Percentiles rank a stretch among this genome's conserved stretches.
These are phyloP conservation scores for Sporothrix variecibatus DNA, from an alignment of 2,329 filamentous ascomycete genomes.

Conservation along the genomic window DNA sequence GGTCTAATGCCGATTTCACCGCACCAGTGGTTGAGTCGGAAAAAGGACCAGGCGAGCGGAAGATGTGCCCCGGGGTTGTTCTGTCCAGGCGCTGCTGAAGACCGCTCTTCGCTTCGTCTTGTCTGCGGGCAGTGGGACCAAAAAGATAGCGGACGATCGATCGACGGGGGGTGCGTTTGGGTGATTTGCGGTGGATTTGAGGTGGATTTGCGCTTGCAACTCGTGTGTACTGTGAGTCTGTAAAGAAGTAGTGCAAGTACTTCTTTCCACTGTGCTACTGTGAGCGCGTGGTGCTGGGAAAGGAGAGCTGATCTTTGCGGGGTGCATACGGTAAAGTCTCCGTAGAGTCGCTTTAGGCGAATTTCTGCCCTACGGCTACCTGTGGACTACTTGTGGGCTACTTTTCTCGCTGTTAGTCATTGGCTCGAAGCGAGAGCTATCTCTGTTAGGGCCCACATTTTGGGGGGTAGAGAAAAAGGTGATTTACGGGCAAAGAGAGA, in stretches of 20 bases:
- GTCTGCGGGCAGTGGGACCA: not conserved
- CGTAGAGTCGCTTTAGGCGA: not conserved
- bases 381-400: not conserved
- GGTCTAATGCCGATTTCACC: not conserved
- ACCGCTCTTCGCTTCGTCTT: not conserved
- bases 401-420: not conserved
- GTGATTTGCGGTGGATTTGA: too few relatives aligned
- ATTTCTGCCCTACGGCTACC: not conserved
- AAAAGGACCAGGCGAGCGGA: not conserved
- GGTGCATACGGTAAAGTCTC: not conserved
- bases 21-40: not conserved
- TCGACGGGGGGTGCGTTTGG: not conserved
- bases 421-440: not conserved
- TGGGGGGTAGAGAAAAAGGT: not conserved
- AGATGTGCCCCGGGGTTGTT: not conserved
- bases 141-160: not conserved
- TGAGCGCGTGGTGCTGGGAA: not conserved
- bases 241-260: not conserved
- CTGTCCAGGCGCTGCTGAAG: not conserved
- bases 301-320: not conserved
- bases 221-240: too few relatives aligned
- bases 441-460: not conserved
- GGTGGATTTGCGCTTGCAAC: too few relatives aligned
- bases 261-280: not conserved
- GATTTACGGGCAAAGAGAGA: not conserved